Evolutionary conservation across 108 stramenopile species (phyloP).

Genomic region (Nannochloropsis gaditana): DNA sequence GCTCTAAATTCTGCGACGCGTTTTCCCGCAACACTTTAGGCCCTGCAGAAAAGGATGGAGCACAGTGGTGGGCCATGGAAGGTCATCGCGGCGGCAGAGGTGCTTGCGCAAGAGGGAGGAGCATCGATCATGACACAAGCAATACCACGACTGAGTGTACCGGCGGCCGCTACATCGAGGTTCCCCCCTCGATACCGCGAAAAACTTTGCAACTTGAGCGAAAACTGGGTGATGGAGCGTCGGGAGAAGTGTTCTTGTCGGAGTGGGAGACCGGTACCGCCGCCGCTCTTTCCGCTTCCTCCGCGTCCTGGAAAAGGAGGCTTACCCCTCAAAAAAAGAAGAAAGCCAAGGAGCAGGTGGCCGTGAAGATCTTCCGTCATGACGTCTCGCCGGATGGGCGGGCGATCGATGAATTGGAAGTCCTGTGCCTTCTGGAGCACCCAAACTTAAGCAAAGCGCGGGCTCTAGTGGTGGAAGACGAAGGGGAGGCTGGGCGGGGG

Average conservation of each 20-base stretch:
- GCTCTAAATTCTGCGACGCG: not conserved
- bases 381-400: constrained; percentile 40
- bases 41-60: not conserved
- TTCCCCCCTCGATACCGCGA: not conserved
- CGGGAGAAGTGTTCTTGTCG: constrained; percentile 34
- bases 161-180: not conserved
- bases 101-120: not conserved
- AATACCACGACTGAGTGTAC: not conserved
- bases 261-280: not conserved
- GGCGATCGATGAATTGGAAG: constrained; percentile 39
- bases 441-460: constrained; percentile 37
- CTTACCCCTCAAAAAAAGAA: not conserved
- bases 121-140: not conserved
- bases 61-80: not conserved
- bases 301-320: not conserved
- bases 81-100: not conserved
- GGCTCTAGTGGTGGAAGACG: not conserved
- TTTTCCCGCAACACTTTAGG: not conserved
- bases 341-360: constrained; percentile 23
- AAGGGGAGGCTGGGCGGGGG: not conserved
- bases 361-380: constrained; percentile 37
- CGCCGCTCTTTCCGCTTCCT: not conserved
- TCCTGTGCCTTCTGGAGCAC: constrained; percentile 30
- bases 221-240: constrained; percentile 37
- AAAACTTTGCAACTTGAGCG: not conserved